Base-by-base conservation (phyloP, 164 flowering plant species). In the Stephania japonica region DNA sequence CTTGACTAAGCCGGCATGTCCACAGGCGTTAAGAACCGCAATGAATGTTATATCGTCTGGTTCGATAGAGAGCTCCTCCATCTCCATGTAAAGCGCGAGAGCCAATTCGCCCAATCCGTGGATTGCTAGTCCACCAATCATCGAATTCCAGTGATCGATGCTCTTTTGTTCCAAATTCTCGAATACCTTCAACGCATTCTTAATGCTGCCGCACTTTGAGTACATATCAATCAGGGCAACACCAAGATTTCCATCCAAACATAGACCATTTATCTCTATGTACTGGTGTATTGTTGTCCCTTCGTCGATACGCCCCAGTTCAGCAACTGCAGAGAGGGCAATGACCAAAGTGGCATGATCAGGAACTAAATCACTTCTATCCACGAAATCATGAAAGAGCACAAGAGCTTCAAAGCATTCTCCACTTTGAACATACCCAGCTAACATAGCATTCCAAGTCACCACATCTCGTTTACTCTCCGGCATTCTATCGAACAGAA, bases 41-140 rank as follows among this genome's bases (percentile, higher is more conserved):
- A 88, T 85, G 77, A 88, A 91, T 25, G 94, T 89, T 49, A 89
- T 87, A 70, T 87, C 94, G 73, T 89, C 90, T 8, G 97, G 94
- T 81, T 81, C 77, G 21, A 86, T 24, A 25, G 77, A 80, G 14
- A 77, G 80, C 56, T 78, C 83, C 68, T 78, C 78, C 91, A 91
- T 88, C 78, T 88, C 83, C 80, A 76, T 70, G 74, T 88, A 86
- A 66, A 85, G 72, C n/a, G 77, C 77, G 73, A 91, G 81, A 47
- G 97, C 97, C 72, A 80, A 65, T 42, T 83, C 83, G 50, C 90
- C 91, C 10, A 80, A 75, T 11, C 94, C 94, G 73, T 91, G 91
- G 65, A 84, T 75, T 16, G 94, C 94, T 42, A 88, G 78, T 43
- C 97, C 94, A 74, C 87, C 81, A 43, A 91, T 89, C 80, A 91